Conservation (phyloP, 768 basidiomycete genomes). For the Amanita subjunquillea region DNA sequence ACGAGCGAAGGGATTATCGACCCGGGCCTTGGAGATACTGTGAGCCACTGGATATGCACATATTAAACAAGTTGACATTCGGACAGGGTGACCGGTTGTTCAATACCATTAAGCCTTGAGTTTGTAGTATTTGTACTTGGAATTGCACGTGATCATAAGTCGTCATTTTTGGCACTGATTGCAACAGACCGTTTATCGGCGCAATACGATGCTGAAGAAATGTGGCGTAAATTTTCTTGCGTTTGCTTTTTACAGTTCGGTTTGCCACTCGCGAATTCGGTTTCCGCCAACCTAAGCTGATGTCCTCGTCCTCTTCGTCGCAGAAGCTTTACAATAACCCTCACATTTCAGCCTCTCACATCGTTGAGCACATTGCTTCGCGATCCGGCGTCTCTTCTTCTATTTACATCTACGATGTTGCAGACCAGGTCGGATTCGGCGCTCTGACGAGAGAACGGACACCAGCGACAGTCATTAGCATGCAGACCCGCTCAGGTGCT, state of each 20-base stretch:
- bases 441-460: slow-evolving; percentile 60
- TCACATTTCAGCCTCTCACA: slow-evolving; percentile 42
- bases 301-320: neutral
- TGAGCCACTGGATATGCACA: slow-evolving; percentile 25
- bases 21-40: slow-evolving; percentile 90
- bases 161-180: too few species aligned
- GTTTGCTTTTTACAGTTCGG: too few species aligned
- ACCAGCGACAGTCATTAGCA: slow-evolving; percentile 46
- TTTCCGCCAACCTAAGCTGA: neutral
- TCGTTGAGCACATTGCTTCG: slow-evolving; percentile 63
- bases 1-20: slow-evolving; percentile 70
- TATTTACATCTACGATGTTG: slow-evolving; percentile 76
- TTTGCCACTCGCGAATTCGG: too few species aligned
- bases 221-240: too few species aligned
- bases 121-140: too few species aligned
- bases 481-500: slow-evolving; percentile 81
- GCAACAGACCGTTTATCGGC: too few species aligned
- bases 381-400: slow-evolving; percentile 44
- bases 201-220: too few species aligned
- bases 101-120: neutral
- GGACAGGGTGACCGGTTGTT: neutral
- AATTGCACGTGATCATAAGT: too few species aligned
- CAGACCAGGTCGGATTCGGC: slow-evolving; percentile 79
- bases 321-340: slow-evolving; percentile 30
- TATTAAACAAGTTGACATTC: neutral